phyloP scores from a whole-genome alignment of 2,329 filamentous ascomycete genomes.

The Ilyonectria mors-panacis region DNA sequence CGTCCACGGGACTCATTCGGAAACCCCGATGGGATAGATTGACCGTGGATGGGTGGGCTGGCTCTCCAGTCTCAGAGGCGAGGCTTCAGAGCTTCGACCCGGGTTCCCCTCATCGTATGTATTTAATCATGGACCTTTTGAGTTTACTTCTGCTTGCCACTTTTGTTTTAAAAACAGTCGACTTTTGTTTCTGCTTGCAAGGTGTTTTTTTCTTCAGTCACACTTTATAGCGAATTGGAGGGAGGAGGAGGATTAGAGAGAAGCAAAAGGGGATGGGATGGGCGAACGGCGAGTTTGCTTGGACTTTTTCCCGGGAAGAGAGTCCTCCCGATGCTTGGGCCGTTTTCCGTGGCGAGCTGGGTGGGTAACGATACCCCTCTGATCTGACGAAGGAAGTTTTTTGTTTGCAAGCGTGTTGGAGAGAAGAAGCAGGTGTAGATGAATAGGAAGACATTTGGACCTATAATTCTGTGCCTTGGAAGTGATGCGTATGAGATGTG shows the following conservation, averaged over 20 bases:
- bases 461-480: not conserved
- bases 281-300: constrained; percentile 11
- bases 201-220: constrained; percentile 27
- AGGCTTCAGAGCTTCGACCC: constrained; percentile 26
- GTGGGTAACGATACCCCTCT: constrained; percentile 22
- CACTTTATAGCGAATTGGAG: constrained; percentile 4
- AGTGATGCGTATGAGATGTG: not conserved
- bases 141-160: constrained; percentile 22
- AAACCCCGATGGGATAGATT: constrained; percentile 28
- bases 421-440: constrained; percentile 38
- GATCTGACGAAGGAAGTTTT: constrained; percentile 34
- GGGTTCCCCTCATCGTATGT: constrained; percentile 41
- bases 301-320: not conserved
- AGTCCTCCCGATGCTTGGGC: constrained; percentile 1
- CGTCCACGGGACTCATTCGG: constrained; percentile 6
- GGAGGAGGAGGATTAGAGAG: constrained; percentile 23
- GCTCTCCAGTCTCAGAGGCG: constrained; percentile 25
- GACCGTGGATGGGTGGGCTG: constrained; percentile 31
- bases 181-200: constrained; percentile 25
- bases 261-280: constrained; percentile 16
- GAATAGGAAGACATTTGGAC: constrained; percentile 41
- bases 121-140: constrained; percentile 47
- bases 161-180: constrained; percentile 26
- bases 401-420: constrained; percentile 38
- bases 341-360: constrained; percentile 16